These are phyloP conservation scores for Salinomyces thailandicus DNA, from an alignment of 2,329 filamentous ascomycete species.

Conservation along the genomic window DNA sequence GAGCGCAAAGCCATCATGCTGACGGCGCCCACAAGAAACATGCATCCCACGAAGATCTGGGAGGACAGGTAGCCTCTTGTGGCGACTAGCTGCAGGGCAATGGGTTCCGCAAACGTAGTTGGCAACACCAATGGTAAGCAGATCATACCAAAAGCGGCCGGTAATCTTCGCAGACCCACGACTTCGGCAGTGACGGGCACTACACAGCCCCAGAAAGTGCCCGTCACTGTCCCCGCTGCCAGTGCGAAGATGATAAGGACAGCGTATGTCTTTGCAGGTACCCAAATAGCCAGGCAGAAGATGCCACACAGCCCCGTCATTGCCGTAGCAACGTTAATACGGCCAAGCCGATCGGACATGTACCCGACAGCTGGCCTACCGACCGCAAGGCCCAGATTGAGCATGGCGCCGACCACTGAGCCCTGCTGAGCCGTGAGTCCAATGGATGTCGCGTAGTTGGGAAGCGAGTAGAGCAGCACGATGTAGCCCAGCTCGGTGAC, in stretches of 20 bases:
- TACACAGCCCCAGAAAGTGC: slow-evolving; percentile 40
- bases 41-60: slow-evolving; percentile 30
- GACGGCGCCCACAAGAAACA: slow-evolving; percentile 24
- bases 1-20: slow-evolving; percentile 48
- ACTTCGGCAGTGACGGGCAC: slow-evolving; percentile 33
- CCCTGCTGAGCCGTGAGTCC: slow-evolving; percentile 32
- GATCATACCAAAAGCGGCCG: slow-evolving; percentile 29
- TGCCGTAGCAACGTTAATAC: slow-evolving; percentile 32
- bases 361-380: slow-evolving; percentile 39
- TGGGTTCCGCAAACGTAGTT: slow-evolving; percentile 27
- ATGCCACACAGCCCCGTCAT: slow-evolving; percentile 32
- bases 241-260: slow-evolving; percentile 36
- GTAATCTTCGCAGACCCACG: slow-evolving; percentile 31
- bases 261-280: slow-evolving; percentile 34
- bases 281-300: slow-evolving; percentile 36
- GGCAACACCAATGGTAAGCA: slow-evolving; percentile 31
- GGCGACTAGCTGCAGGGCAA: slow-evolving; percentile 29
- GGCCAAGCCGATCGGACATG: slow-evolving; percentile 35
- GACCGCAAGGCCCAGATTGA: slow-evolving; percentile 40
- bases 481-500: slow-evolving; percentile 40
- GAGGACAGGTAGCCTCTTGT: slow-evolving; percentile 26
- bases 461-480: slow-evolving; percentile 27
- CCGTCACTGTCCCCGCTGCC: slow-evolving; percentile 34
- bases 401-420: slow-evolving; percentile 30
- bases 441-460: slow-evolving; percentile 34